Conservation (phyloP, 2,329 filamentous ascomycete genomes). For the Ceratocystis huliohia region DNA sequence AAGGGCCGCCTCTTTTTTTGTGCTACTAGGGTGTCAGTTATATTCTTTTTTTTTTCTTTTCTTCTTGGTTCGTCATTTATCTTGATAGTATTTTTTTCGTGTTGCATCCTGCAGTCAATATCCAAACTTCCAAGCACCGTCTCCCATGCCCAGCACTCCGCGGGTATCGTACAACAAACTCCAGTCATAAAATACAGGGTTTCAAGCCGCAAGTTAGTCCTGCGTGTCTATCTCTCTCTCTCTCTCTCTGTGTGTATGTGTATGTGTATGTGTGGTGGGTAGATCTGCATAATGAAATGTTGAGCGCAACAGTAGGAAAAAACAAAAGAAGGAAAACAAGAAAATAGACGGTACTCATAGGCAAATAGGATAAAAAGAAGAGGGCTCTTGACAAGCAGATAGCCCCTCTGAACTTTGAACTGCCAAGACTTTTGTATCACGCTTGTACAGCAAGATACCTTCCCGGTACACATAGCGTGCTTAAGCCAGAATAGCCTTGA, state of each 20-base stretch:
- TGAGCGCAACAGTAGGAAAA: conserved; percentile 1
- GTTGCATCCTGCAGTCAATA: neutral
- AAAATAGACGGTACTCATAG: neutral
- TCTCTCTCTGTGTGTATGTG: too few species aligned
- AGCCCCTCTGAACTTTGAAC: too few species aligned
- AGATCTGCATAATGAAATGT: neutral
- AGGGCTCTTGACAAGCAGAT: neutral
- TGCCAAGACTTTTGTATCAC: neutral
- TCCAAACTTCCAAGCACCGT: conserved; percentile 3
- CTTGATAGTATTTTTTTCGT: neutral
- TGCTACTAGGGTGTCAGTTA: neutral
- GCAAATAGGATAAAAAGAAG: neutral
- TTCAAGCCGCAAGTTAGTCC: neutral
- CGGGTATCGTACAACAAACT: conserved; percentile 20
- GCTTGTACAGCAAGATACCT: neutral
- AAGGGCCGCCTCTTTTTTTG: neutral
- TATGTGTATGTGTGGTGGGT: too few species aligned
- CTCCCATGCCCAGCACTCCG: conserved; percentile 5
- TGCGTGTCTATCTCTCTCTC: neutral
- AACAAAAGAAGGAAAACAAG: neutral
- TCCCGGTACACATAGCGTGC: neutral
- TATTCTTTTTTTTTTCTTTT: neutral
- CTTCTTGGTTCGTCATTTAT: neutral
- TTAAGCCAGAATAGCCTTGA: conserved; percentile 55
- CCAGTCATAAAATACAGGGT: conserved; percentile 9